These are phyloP conservation scores for Globisporangium lucens DNA, from an alignment of 352 stramenopile species.

Conservation along the genomic window DNA sequence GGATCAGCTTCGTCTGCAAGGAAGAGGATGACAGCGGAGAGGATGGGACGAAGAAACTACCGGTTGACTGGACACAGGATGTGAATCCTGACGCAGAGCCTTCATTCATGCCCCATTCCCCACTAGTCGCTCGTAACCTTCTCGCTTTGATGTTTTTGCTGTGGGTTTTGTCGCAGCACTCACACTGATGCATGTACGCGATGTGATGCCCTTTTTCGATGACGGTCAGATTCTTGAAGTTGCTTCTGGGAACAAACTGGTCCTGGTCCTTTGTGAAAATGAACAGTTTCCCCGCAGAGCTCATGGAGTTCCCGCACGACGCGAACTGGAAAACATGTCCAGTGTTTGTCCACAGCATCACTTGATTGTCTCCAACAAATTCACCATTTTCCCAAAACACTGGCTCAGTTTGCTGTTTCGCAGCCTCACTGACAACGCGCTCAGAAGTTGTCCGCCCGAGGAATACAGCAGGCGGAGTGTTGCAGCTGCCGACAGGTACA, in stretches of 20 bases:
- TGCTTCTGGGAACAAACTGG: constrained; percentile 74
- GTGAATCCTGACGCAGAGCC: constrained; percentile 35
- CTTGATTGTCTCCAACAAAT: constrained; percentile 60
- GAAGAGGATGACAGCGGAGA: constrained; percentile 12
- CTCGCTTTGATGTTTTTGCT: not conserved
- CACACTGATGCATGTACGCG: constrained; percentile 50
- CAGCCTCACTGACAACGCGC: not conserved
- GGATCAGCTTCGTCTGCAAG: constrained; percentile 31
- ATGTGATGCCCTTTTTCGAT: constrained; percentile 57
- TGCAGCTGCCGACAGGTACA: constrained; percentile 49
- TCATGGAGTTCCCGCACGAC: constrained; percentile 21
- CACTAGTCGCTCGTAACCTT: not conserved
- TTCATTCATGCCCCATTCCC: constrained; percentile 2
- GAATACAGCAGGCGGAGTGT: constrained; percentile 34
- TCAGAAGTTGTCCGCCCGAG: constrained; percentile 11
- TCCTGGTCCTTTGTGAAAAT: constrained; percentile 84
- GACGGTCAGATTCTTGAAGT: constrained; percentile 50
- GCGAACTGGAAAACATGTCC: constrained; percentile 67
- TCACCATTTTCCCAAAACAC: constrained; percentile 59
- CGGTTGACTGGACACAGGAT: constrained; percentile 30
- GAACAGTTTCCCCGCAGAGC: constrained; percentile 53
- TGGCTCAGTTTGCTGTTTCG: constrained; percentile 6
- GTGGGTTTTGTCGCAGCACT: constrained; percentile 31
- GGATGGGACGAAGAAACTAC: constrained; percentile 22
- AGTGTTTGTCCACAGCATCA: constrained; percentile 70